Percentiles rank a stretch among this genome's conserved stretches.
These are phyloP conservation scores for Danielozyma ontarioensis DNA, from an alignment of 805 yeast species.

Conservation along the genomic window DNA sequence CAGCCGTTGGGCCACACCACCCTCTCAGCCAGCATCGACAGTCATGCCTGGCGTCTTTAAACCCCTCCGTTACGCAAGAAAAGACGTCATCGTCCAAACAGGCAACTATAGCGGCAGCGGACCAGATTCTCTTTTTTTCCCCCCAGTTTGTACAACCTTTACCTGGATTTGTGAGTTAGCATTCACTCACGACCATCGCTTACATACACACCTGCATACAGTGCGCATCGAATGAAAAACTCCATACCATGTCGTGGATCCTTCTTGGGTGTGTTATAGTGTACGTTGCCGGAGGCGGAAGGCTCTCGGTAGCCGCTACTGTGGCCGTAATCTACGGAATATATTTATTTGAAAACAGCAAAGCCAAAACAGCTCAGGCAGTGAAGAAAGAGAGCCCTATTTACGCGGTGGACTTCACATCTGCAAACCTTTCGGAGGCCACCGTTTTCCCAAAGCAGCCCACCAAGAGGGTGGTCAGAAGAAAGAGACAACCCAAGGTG, in stretches of 20 bases:
- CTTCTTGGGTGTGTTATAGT: slow-evolving; percentile 14
- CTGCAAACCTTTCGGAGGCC: slow-evolving; percentile 25
- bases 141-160: no score
- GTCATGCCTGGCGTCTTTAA: no score
- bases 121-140: no score
- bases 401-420: slow-evolving; percentile 40
- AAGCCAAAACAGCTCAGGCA: slow-evolving; percentile 2
- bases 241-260: not conserved
- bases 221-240: not conserved
- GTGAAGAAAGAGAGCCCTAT: slow-evolving; percentile 28
- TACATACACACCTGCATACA: not conserved
- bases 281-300: slow-evolving; percentile 39
- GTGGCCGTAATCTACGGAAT: slow-evolving; percentile 9
- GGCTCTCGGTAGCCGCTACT: slow-evolving; percentile 31
- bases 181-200: no score
- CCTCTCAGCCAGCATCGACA: no score
- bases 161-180: no score
- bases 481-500: slow-evolving; percentile 37
- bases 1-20: no score
- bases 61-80: no score
- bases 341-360: slow-evolving; percentile 4
- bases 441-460: slow-evolving; percentile 14
- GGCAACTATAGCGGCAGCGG: no score
- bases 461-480: slow-evolving; percentile 11
- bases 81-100: no score